phyloP scores from a whole-genome alignment of 495 filamentous ascomycete species.

The Podospora conica region DNA sequence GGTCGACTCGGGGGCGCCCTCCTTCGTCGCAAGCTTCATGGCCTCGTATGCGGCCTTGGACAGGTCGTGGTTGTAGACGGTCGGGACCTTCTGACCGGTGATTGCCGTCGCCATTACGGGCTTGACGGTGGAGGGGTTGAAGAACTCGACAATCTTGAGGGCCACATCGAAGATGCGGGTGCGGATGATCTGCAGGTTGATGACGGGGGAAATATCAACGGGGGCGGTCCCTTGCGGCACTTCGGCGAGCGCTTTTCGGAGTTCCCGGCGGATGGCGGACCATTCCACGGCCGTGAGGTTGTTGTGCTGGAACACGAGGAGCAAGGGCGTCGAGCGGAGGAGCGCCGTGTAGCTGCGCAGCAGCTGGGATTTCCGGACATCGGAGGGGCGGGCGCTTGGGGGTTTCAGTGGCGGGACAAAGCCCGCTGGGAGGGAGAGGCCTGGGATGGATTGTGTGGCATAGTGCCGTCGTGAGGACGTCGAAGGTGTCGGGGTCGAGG shows the following conservation, averaged over 20 bases:
- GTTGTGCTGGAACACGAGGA: constrained; percentile 95
- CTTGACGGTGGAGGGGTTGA: constrained; percentile 49
- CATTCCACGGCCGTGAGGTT: constrained; percentile 86
- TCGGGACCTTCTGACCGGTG: constrained; percentile 37
- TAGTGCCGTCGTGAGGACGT: constrained; percentile 26
- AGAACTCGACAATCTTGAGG: constrained; percentile 79
- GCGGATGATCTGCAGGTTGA: constrained; percentile 75
- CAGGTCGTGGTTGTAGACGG: constrained; percentile 61
- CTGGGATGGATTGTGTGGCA: constrained; percentile 36
- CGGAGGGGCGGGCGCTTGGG: constrained; percentile 77
- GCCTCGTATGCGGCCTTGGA: constrained; percentile 62
- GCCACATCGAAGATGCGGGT: constrained; percentile 85
- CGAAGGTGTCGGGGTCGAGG: constrained; percentile 13
- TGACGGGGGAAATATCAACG: constrained; percentile 37
- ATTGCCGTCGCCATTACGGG: constrained; percentile 16
- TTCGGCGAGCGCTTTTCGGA: constrained; percentile 59
- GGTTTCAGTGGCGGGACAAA: constrained; percentile 67
- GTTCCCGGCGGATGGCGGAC: constrained; percentile 77
- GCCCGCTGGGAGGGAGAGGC: constrained; percentile 49
- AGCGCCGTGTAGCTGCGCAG: constrained; percentile 90
- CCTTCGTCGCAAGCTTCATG: constrained; percentile 46
- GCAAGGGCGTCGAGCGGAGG: constrained; percentile 78
- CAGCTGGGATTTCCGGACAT: constrained; percentile 90
- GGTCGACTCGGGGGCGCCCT: constrained; percentile 37
- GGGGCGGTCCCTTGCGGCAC: constrained; percentile 30